Conservation (phyloP, 1,284 basidiomycete species). For the Taiwanofungus camphoratus region DNA sequence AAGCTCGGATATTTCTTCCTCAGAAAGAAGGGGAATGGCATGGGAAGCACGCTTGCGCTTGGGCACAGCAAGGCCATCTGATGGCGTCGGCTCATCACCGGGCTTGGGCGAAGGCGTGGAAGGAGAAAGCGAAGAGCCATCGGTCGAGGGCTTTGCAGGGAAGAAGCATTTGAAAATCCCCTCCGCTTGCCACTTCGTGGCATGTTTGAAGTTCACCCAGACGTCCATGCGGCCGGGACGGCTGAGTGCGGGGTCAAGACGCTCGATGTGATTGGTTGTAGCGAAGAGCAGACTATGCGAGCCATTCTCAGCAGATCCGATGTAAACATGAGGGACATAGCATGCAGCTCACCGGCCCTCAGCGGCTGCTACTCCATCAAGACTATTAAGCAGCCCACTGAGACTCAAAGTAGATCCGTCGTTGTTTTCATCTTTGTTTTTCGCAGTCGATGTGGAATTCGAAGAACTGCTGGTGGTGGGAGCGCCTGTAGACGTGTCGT, state of each 20-base stretch:
- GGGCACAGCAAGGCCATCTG: constrained; percentile 60
- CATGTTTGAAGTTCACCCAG: constrained; percentile 84
- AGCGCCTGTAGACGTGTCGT: constrained; percentile 66
- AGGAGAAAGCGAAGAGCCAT: constrained; percentile 22
- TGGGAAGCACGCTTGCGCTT: constrained; percentile 55
- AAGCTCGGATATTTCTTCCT: constrained; percentile 65
- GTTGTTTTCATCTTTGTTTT: constrained; percentile 39
- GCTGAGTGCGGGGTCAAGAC: constrained; percentile 76
- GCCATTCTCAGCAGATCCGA: constrained; percentile 5
- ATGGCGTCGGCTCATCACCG: constrained; percentile 43
- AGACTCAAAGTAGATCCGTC: constrained; percentile 78
- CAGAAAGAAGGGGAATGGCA: constrained; percentile 62
- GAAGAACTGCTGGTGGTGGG: constrained; percentile 44
- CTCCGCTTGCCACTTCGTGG: constrained; percentile 82
- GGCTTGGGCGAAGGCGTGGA: constrained; percentile 21
- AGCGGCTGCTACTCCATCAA: constrained; percentile 83
- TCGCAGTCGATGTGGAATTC: constrained; percentile 33
- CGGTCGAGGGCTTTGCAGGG: constrained; percentile 47
- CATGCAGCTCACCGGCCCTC: constrained; percentile 66
- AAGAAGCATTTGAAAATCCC: constrained; percentile 91
- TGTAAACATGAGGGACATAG: constrained; percentile 3
- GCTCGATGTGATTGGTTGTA: constrained; percentile 83
- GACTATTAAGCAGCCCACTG: constrained; percentile 75
- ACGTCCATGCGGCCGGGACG: constrained; percentile 83
- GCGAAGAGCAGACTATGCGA: constrained; percentile 73